phyloP scores from a whole-genome alignment of 305 asterid genomes.

The Solanum hybrid region DNA sequence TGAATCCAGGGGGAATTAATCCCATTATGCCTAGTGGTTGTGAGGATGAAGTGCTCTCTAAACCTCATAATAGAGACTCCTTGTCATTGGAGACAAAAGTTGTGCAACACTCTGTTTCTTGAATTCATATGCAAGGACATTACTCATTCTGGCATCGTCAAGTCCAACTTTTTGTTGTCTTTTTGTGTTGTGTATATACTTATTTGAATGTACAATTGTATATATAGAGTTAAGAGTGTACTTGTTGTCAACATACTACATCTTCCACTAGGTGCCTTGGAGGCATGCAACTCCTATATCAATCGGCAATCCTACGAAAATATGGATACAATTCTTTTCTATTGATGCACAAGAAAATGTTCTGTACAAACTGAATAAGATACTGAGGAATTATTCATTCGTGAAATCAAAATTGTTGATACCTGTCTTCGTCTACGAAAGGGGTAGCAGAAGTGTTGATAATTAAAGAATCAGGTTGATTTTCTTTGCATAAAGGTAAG shows the following conservation, averaged over 20 bases:
- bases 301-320: not conserved
- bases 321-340: not conserved
- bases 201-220: not conserved
- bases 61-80: conserved; percentile 49
- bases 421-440: not conserved
- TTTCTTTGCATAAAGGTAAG: not conserved
- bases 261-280: not conserved
- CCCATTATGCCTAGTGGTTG: conserved; percentile 55
- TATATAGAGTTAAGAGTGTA: not conserved
- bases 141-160: not conserved
- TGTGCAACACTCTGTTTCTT: conserved; percentile 18
- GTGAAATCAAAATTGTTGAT: not conserved
- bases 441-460: not conserved
- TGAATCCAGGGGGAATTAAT: conserved; percentile 71
- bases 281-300: not conserved
- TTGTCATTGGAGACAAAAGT: conserved; percentile 13
- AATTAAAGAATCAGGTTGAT: not conserved
- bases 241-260: not conserved
- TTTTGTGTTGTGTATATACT: not conserved
- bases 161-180: not conserved
- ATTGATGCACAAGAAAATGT: not conserved
- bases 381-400: not conserved
- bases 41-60: conserved; percentile 35
- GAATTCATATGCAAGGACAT: not conserved
- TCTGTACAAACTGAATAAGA: not conserved